phyloP scores from a whole-genome alignment of 2,329 filamentous ascomycete genomes.

The Fusarium musae region DNA sequence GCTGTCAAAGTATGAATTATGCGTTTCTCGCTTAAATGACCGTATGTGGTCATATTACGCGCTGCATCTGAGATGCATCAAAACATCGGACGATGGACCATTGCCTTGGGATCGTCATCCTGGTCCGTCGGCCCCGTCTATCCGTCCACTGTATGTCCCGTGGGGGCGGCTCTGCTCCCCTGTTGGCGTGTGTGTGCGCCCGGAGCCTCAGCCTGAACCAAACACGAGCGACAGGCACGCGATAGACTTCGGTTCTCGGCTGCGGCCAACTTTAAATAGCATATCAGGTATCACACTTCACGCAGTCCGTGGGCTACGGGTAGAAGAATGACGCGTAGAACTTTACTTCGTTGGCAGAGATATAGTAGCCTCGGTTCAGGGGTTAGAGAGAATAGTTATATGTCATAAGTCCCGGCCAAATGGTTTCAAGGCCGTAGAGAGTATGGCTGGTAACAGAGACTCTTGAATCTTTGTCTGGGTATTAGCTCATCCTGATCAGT shows the following conservation, averaged over 20 bases:
- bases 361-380: background rate
- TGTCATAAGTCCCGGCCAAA: fast-evolving
- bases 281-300: background rate
- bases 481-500: background rate
- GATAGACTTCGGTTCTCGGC: background rate
- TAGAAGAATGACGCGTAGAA: background rate
- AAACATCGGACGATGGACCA: background rate
- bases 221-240: background rate
- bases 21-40: background rate
- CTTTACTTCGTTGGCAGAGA: fast-evolving
- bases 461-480: background rate
- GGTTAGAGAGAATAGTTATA: background rate
- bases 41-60: fast-evolving
- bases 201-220: background rate
- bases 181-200: background rate
- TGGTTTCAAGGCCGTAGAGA: fast-evolving
- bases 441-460: background rate
- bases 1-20: fast-evolving
- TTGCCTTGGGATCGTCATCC: background rate
- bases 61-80: background rate
- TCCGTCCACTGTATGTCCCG: too few relatives aligned
- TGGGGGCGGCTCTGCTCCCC: background rate
- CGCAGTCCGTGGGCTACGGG: background rate
- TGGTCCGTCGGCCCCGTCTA: background rate
- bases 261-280: background rate